Evolutionary conservation across 768 basidiomycete genomes (phyloP), one percentile per base, ranked within the genome.

Genomic region (Lanmaoa rubissima): DNA sequence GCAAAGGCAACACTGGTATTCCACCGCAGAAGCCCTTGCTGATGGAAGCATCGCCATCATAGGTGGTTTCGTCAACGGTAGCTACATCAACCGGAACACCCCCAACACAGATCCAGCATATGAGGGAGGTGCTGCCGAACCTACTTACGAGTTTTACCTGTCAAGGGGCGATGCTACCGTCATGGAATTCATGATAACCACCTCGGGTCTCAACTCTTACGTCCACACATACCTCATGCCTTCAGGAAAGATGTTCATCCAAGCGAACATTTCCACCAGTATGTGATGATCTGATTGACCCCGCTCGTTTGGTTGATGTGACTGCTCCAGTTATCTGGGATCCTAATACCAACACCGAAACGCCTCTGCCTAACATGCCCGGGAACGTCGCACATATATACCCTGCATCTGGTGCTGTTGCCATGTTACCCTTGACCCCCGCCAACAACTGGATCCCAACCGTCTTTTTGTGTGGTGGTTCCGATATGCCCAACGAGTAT

Each of bases 381-480:
- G 75, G 76, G 21, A 71, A 76, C 38, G 85, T 94, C 47, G 83
- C 83, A 44, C 87, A 92, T 44, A 89, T 92, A 24, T 95, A 95
- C 68, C 94, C 94, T n/a, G 95, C 88, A 0, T 93, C 93, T 10
- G 93, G 91, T 47, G 95, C 88, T 3, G 82, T 82, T 10, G 89
- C 89, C 48, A 92, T 98, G 88, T 79, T 98, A 1, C 95, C 95
- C 4, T 78, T 98, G 19, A 96, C 91, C 4, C 88, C 90, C 14
- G 87, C 80, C 32, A 97, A 96, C 75, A 88, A 92, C 68, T 98
- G 90, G 72, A 83, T 79, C 0, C 90, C 88, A 1, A 92, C 92
- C 0, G 72, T 97, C 55, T 64, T 98, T 47, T 95, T 98, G 75
- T 98, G 95, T 64, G 95, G 95, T 53, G 96, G 96, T 21, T 83